Percentiles rank a stretch among this genome's conserved stretches.
Evolutionary conservation across 202 grass and related monocot species (phyloP).

Genomic region (Brachypodium distachyon): DNA sequence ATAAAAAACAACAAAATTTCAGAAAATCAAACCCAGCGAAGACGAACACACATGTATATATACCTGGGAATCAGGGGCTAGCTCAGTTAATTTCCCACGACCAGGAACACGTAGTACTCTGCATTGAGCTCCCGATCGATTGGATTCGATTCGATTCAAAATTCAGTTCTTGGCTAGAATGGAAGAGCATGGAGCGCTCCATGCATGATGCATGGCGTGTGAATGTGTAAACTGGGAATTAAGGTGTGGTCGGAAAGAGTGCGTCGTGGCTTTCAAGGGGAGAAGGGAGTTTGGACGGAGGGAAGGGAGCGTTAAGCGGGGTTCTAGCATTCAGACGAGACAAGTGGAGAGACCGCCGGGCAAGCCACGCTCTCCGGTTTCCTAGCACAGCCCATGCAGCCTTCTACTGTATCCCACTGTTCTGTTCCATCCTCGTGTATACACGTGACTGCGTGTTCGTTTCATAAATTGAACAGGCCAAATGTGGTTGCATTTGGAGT

Average conservation of each 20-base stretch:
- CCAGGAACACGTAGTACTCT: neutral
- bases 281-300: conserved; percentile 25
- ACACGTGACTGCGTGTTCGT: too few relatives aligned
- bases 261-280: conserved; percentile 13
- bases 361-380: conserved; percentile 21
- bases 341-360: neutral
- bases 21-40: neutral
- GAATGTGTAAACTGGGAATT: too few relatives aligned
- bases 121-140: neutral
- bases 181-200: neutral
- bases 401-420: too few relatives aligned
- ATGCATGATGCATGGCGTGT: neutral
- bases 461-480: too few relatives aligned
- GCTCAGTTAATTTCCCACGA: neutral
- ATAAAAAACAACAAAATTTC: neutral
- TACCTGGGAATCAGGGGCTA: neutral
- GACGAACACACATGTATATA: neutral
- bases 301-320: conserved; percentile 52
- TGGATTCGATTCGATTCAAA: too few relatives aligned
- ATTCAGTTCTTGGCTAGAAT: neutral
- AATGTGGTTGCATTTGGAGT: too few relatives aligned
- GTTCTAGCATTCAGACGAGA: conserved; percentile 10
- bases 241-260: neutral
- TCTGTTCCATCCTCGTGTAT: too few relatives aligned
- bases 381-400: neutral